These are phyloP conservation scores for Quercus ilex DNA, from an alignment of 306 rosid species.

Conservation along the genomic window DNA sequence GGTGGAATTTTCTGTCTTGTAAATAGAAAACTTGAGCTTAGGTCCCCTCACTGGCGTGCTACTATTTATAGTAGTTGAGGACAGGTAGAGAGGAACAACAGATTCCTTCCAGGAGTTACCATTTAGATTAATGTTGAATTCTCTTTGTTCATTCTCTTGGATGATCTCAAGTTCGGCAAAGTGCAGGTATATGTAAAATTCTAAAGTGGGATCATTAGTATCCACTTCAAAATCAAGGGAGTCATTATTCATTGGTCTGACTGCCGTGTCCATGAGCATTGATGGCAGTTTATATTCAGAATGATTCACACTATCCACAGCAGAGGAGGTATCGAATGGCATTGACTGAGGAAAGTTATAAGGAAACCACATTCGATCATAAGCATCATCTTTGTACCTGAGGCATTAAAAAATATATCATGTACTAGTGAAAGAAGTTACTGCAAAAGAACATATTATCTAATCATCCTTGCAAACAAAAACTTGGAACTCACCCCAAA, in stretches of 20 bases:
- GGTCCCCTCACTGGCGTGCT: not conserved
- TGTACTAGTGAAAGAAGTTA: not conserved
- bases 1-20: conserved; percentile 27
- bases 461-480: rapidly evolving
- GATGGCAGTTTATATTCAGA: conserved; percentile 4
- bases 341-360: not conserved
- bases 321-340: conserved; percentile 1
- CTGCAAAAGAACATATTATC: not conserved
- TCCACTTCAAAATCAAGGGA: not conserved
- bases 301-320: not conserved
- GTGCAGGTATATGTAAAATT: conserved; percentile 35
- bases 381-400: conserved; percentile 38
- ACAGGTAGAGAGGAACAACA: conserved; percentile 15
- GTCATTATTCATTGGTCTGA: not conserved
- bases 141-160: conserved; percentile 27
- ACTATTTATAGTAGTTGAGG: not conserved
- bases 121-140: conserved; percentile 39
- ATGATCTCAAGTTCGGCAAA: conserved; percentile 45
- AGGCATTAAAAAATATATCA: not conserved
- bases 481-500: not conserved
- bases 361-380: conserved; percentile 50
- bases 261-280: conserved; percentile 35
- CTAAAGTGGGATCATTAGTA: not conserved
- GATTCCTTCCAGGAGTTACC: conserved; percentile 13
- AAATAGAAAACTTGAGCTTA: conserved; percentile 18